phyloP scores from a whole-genome alignment of 2,329 filamentous ascomycete genomes.

The Knufia petricola region DNA sequence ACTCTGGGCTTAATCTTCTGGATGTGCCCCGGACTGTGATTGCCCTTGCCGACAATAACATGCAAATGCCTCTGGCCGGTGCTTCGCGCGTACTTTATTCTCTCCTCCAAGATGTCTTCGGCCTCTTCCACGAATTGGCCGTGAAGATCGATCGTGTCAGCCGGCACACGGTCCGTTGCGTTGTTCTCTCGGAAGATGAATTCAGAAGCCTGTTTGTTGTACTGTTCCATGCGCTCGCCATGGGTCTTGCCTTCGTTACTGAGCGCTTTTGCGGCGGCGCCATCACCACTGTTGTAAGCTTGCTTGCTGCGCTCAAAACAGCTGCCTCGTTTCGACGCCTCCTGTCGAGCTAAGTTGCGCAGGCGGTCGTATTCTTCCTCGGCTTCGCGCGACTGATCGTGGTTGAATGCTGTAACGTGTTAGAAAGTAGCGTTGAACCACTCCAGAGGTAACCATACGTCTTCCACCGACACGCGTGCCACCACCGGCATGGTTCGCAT shows the following conservation, averaged over 20 bases:
- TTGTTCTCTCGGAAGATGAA: conserved; percentile 97
- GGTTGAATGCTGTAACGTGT: conserved; percentile 58
- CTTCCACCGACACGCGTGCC: conserved; percentile 14
- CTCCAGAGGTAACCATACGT: conserved; percentile 13
- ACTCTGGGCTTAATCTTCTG: conserved; percentile 96
- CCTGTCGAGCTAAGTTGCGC: conserved; percentile 69
- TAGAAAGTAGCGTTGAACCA: neutral
- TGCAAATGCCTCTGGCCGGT: conserved; percentile 74
- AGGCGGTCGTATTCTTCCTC: conserved; percentile 90
- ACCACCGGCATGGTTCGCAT: conserved; percentile 24
- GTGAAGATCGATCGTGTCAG: conserved; percentile 86
- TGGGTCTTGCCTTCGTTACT: conserved; percentile 79
- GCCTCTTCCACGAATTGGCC: conserved; percentile 93
- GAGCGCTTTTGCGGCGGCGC: conserved; percentile 70
- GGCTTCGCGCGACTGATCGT: conserved; percentile 53
- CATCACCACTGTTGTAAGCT: conserved; percentile 76
- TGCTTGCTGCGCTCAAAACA: conserved; percentile 72
- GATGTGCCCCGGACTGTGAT: conserved; percentile 70
- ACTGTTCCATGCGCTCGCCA: conserved; percentile 72
- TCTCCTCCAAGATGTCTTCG: conserved; percentile 75
- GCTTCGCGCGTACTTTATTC: conserved; percentile 67
- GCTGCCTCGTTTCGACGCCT: conserved; percentile 65
- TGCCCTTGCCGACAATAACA: conserved; percentile 92
- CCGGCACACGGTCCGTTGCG: conserved; percentile 59
- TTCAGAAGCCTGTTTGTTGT: conserved; percentile 84